A percentile compares a stretch with the other conserved stretches of the same genome.
Evolutionary conservation across 2,329 filamentous ascomycete genomes (phyloP).

Genomic region (Whalleya microplaca): DNA sequence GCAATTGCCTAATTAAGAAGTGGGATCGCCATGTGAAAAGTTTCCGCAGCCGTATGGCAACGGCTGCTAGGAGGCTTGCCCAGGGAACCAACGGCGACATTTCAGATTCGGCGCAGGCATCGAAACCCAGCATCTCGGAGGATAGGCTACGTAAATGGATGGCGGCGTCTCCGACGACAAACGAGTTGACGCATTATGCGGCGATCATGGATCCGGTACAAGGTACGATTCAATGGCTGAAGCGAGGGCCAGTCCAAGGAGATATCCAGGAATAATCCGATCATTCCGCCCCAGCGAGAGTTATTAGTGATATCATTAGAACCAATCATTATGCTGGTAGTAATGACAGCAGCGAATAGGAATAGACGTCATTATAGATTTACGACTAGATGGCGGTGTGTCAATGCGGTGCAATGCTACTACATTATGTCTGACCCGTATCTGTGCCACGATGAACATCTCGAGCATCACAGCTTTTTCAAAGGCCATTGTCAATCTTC

Average conservation of each 20-base stretch:
- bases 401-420: not conserved
- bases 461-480: constrained; percentile 64
- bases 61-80: constrained; percentile 6
- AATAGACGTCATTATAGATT: no score
- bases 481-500: constrained; percentile 61
- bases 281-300: not conserved
- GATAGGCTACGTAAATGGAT: constrained; percentile 51
- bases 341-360: no score
- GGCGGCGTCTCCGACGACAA: constrained; percentile 54
- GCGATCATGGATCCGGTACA: constrained; percentile 58
- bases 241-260: constrained; percentile 5
- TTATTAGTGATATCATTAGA: not conserved
- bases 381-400: no score
- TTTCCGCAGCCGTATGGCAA: constrained; percentile 13
- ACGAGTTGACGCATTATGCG: constrained; percentile 61
- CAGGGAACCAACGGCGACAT: constrained; percentile 8
- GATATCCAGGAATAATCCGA: not conserved
- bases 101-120: constrained; percentile 10
- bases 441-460: constrained; percentile 64
- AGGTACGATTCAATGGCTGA: constrained; percentile 51
- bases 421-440: constrained; percentile 62
- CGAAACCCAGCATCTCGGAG: constrained; percentile 35
- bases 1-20: constrained; percentile 41
- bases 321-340: not conserved
- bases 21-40: constrained; percentile 39